Base-by-base conservation (phyloP, 495 filamentous ascomycete genomes). In the Tuber aestivum region DNA sequence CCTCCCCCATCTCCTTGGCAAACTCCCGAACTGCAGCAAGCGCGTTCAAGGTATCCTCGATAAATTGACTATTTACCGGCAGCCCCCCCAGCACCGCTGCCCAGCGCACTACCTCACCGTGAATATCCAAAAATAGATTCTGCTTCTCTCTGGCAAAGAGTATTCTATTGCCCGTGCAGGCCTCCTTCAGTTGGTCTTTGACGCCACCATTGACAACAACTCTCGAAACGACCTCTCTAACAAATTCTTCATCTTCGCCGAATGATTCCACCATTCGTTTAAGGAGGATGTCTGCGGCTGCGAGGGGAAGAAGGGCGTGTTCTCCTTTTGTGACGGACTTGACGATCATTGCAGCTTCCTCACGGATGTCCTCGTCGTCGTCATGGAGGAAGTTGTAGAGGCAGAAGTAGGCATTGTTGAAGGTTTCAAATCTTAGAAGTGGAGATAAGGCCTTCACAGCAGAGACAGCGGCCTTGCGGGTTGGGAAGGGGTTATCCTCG, bases 81-180 rank as follows among this genome's bases (percentile, higher is more conserved):
- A 44, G 89, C 72, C 0, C 70, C 2, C 78, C 48, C 16, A 92
- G 85, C 20, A 87, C 84, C 10, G 81, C 74, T 4, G 86, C 84
- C 94, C 94, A 97, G 20, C 87, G 72, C 35, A 86, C 85, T 1
- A 89, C 85, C 84, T 97, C 94, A 12, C 87, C 84, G 4, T 93
- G 88, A 70, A 92, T 89, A 79, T 97, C 94, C 71, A 95, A 86
- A 82, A 91, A 97, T 0, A 97, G 86, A 76, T 99, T 99, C 78
- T 95, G 93, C 79, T 95, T 94, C 84, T 99, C 95, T 79, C 92
- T 87, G 21, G 89, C 90, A 80, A 99, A 99, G 0, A 99, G 85
- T 3, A 91, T 87, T 41, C 88, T 90, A 79, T 93, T 90, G 70
- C 91, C 89, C 70, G 87, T 86, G 65, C 87, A 80, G 37, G 88